Percentiles rank a stretch among this genome's conserved stretches.
These are phyloP conservation scores for Globisporangium spiculum DNA, from an alignment of 352 stramenopile genomes.

Conservation along the genomic window DNA sequence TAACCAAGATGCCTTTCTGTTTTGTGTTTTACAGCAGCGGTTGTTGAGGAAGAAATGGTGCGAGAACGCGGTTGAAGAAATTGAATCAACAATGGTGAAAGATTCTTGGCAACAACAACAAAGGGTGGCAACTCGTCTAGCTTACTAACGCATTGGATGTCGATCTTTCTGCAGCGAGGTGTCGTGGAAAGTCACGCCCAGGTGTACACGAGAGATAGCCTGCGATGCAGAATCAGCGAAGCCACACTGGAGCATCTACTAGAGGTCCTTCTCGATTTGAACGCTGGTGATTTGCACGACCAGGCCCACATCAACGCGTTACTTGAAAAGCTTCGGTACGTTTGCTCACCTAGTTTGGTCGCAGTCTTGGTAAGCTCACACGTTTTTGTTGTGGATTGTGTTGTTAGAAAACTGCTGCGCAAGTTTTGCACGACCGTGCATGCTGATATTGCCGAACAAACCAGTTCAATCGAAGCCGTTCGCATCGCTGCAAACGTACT, in stretches of 20 bases:
- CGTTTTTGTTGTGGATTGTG: background rate
- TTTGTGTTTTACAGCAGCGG: conserved; percentile 1
- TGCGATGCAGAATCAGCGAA: conserved; percentile 4
- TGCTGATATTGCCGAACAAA: conserved; percentile 7
- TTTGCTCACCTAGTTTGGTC: background rate
- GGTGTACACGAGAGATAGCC: background rate
- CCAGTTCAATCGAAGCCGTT: conserved; percentile 7
- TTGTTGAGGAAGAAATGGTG: conserved; percentile 12
- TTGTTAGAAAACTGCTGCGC: conserved; percentile 9
- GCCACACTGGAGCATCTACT: conserved; percentile 12
- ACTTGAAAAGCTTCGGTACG: conserved; percentile 13
- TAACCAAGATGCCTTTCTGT: background rate
- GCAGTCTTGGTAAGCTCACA: background rate
- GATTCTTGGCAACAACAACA: background rate
- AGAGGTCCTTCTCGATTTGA: conserved; percentile 6
- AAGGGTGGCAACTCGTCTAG: background rate
- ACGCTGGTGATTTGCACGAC: background rate
- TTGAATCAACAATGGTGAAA: conserved; percentile 15
- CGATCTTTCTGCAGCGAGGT: background rate
- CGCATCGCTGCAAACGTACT: conserved; percentile 6
- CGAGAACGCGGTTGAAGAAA: conserved; percentile 11
- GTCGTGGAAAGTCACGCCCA: background rate
- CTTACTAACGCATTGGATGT: background rate
- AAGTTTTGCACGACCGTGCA: conserved; percentile 8
- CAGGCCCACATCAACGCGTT: background rate